Percentiles rank a stretch among this genome's conserved stretches.
phyloP scores from a whole-genome alignment of 1,139 yeast species.

The Candida frijolesensis region DNA sequence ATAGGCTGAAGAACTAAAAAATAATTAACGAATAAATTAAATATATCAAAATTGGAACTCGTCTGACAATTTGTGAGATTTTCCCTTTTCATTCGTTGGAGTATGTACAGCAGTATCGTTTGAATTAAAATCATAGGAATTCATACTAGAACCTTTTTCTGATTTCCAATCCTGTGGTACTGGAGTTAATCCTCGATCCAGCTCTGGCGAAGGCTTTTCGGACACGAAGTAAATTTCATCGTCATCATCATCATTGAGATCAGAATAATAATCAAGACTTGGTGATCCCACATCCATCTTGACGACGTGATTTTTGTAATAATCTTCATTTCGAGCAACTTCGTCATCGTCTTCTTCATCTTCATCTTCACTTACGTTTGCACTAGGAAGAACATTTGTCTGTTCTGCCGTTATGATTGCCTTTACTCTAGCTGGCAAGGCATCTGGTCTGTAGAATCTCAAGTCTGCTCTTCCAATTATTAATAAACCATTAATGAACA shows the following conservation, averaged over 20 bases:
- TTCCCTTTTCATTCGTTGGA: background rate
- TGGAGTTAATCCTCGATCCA: background rate
- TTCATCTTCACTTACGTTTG: constrained; percentile 4
- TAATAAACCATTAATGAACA: constrained; percentile 35
- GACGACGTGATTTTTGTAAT: background rate
- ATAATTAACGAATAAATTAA: background rate
- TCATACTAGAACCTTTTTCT: background rate
- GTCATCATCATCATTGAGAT: background rate
- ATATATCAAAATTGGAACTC: background rate
- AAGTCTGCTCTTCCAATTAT: constrained; percentile 49
- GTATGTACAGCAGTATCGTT: background rate
- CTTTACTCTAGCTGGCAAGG: constrained; percentile 39
- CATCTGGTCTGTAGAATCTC: constrained; percentile 49
- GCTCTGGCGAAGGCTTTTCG: background rate
- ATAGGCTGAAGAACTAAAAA: background rate
- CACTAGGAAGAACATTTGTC: constrained; percentile 25
- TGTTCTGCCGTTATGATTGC: constrained; percentile 47
- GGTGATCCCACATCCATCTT: background rate
- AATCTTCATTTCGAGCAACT: background rate
- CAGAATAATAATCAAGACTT: background rate
- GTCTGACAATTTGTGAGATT: background rate
- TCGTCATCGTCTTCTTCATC: background rate
- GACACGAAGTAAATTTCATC: constrained; percentile 2
- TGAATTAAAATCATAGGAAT: background rate
- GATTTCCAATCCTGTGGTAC: background rate